These are phyloP conservation scores for Lodderomyces elongisporus DNA, from an alignment of 1,139 yeast genomes.

Conservation along the genomic window DNA sequence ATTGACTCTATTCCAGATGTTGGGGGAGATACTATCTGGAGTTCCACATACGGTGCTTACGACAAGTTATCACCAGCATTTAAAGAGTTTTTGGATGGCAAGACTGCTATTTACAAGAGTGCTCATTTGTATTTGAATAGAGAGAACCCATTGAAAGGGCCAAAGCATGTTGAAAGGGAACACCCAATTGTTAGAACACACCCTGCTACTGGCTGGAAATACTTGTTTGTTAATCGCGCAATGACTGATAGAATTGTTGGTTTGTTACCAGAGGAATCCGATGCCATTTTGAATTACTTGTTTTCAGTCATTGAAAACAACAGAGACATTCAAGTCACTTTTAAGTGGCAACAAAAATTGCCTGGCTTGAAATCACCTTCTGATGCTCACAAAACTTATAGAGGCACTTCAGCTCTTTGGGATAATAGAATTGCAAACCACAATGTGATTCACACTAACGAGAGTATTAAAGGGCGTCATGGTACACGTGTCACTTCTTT, in stretches of 20 bases:
- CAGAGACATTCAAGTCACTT: slow-evolving; percentile 46
- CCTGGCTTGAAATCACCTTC: slow-evolving; percentile 3
- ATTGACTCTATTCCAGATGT: slow-evolving; percentile 30
- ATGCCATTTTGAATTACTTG: slow-evolving; percentile 29
- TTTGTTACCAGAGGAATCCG: slow-evolving; percentile 30
- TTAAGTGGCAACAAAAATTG: slow-evolving; percentile 36
- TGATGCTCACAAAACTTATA: slow-evolving; percentile 31
- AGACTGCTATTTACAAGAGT: slow-evolving; percentile 32
- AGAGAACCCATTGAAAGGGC: slow-evolving; percentile 30
- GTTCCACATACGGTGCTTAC: slow-evolving; percentile 35
- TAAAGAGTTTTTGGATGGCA: slow-evolving; percentile 34
- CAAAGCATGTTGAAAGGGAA: slow-evolving; percentile 32
- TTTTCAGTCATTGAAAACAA: slow-evolving; percentile 30
- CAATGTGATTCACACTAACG: slow-evolving; percentile 48
- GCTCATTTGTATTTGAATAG: slow-evolving; percentile 33
- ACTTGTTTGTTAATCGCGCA: slow-evolving; percentile 32
- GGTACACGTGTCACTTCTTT: slow-evolving; percentile 57
- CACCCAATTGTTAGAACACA: slow-evolving; percentile 39
- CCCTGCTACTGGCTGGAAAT: slow-evolving; percentile 42
- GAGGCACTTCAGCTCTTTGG: slow-evolving; percentile 55
- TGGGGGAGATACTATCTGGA: slow-evolving; percentile 37
- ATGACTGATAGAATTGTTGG: slow-evolving; percentile 37
- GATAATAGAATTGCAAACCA: slow-evolving; percentile 53
- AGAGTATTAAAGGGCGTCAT: slow-evolving; percentile 46
- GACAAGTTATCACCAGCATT: slow-evolving; percentile 35